Conservation (phyloP, 176 grass and related monocot genomes). For the Hyparrhenia diplandra region DNA sequence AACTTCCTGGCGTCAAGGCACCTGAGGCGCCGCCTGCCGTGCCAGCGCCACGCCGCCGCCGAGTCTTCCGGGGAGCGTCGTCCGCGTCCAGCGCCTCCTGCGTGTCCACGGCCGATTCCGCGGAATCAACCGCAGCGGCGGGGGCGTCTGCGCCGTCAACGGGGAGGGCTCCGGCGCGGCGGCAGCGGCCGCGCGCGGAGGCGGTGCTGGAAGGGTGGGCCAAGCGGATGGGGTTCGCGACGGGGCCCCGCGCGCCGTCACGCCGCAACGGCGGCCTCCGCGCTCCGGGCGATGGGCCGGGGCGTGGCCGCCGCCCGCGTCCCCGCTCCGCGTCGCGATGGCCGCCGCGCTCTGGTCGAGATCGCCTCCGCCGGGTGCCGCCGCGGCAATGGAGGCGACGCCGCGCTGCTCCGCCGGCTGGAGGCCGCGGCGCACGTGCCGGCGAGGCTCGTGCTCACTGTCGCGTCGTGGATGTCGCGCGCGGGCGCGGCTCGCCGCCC, state of each 20-base stretch:
- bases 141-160: background rate
- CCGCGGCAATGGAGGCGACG: background rate
- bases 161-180: background rate
- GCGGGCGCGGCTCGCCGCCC: slow-evolving; percentile 9
- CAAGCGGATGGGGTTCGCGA: slow-evolving; percentile 24
- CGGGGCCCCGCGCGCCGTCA: background rate
- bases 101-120: slow-evolving; percentile 43
- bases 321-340: slow-evolving; percentile 41
- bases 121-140: background rate
- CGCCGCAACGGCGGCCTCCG: background rate
- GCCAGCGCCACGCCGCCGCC: background rate
- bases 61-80: background rate
- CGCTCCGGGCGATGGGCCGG: slow-evolving; percentile 18
- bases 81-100: slow-evolving; percentile 22
- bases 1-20: slow-evolving; percentile 91
- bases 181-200: slow-evolving; percentile 9
- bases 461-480: slow-evolving; percentile 49
- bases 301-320: slow-evolving; percentile 17
- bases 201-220: slow-evolving; percentile 43
- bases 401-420: slow-evolving; percentile 27
- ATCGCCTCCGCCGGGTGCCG: background rate
- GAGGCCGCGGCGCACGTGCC: slow-evolving; percentile 48
- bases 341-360: slow-evolving; percentile 54
- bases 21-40: slow-evolving; percentile 41
- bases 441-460: slow-evolving; percentile 32